Evolutionary conservation across 2,329 filamentous ascomycete genomes (phyloP).

Genomic region (Hyphodiscus sp.): DNA sequence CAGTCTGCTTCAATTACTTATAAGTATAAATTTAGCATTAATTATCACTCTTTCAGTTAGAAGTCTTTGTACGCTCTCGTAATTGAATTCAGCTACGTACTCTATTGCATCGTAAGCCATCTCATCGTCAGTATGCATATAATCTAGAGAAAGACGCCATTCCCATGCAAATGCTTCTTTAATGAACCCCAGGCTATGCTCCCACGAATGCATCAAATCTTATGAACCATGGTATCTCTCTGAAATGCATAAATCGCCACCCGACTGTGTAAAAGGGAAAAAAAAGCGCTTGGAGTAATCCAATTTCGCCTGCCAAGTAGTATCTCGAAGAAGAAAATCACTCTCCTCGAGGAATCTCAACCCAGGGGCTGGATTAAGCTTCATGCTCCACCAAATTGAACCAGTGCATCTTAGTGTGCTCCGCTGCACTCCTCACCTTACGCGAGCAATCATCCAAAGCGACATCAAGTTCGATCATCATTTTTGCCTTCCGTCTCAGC

Average conservation of each 20-base stretch:
- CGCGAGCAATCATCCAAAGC: conserved; percentile 20
- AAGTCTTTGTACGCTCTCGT: neutral
- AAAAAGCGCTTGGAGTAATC: neutral
- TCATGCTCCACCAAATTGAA: neutral
- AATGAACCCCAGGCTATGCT: neutral
- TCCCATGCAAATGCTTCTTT: neutral
- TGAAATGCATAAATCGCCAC: neutral
- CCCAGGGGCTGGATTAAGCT: neutral
- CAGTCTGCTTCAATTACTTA: too few species aligned
- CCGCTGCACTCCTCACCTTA: neutral
- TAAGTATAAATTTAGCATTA: too few species aligned
- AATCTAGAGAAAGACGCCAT: neutral
- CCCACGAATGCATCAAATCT: neutral
- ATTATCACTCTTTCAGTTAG: neutral
- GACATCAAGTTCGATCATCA: conserved; percentile 22
- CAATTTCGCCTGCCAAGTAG: too few species aligned
- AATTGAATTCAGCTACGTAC: neutral
- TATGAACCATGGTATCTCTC: neutral
- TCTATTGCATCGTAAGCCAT: neutral
- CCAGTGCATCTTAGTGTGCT: neutral
- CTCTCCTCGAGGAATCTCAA: too few species aligned
- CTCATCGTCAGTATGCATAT: neutral
- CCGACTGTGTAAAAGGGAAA: neutral
- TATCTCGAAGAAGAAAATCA: too few species aligned
- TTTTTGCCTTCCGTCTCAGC: conserved; percentile 12